Evolutionary conservation across 352 stramenopile genomes (phyloP).

Genomic region (Phytophthora crassamura): DNA sequence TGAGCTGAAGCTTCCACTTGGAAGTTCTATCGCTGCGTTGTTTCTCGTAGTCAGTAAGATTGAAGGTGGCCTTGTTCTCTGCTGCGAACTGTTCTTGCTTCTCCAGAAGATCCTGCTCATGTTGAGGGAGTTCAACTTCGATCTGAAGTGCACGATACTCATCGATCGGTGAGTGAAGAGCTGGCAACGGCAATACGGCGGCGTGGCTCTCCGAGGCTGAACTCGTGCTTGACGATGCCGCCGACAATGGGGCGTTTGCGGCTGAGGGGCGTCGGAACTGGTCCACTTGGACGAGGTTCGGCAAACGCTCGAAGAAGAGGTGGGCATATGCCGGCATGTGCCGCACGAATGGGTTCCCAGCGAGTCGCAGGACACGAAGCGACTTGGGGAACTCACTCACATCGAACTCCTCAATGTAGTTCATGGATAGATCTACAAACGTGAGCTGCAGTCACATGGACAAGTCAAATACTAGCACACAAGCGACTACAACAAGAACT

Average conservation of each 20-base stretch:
- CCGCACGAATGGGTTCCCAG: slow-evolving; percentile 63
- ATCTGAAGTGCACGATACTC: slow-evolving; percentile 43
- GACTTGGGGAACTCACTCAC: slow-evolving; percentile 62
- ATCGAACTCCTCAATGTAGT: slow-evolving; percentile 73
- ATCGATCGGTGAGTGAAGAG: slow-evolving; percentile 37
- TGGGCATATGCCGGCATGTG: slow-evolving; percentile 66
- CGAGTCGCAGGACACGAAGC: slow-evolving; percentile 58
- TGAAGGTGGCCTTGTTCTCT: slow-evolving; percentile 30
- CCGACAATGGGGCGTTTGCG: slow-evolving; percentile 12
- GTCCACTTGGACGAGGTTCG: slow-evolving; percentile 66
- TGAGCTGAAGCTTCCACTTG: slow-evolving; percentile 64
- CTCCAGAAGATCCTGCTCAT: slow-evolving; percentile 28
- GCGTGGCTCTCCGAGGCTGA: slow-evolving; percentile 2
- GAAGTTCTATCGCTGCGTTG: slow-evolving; percentile 48
- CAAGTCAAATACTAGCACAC: neutral
- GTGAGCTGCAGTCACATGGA: slow-evolving; percentile 51
- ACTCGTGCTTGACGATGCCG: slow-evolving; percentile 19
- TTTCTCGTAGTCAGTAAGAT: slow-evolving; percentile 50
- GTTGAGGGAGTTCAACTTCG: slow-evolving; percentile 23
- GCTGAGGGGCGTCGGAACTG: slow-evolving; percentile 46
- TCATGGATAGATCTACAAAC: slow-evolving; percentile 82
- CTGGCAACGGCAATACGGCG: slow-evolving; percentile 13
- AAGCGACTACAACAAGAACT: neutral
- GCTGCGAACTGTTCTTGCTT: slow-evolving; percentile 20
- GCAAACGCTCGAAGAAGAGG: slow-evolving; percentile 68